Percentiles rank a stretch among this genome's conserved stretches.
phyloP scores from a whole-genome alignment of 2,329 filamentous ascomycete genomes.

The Ramichloridium luteum region DNA sequence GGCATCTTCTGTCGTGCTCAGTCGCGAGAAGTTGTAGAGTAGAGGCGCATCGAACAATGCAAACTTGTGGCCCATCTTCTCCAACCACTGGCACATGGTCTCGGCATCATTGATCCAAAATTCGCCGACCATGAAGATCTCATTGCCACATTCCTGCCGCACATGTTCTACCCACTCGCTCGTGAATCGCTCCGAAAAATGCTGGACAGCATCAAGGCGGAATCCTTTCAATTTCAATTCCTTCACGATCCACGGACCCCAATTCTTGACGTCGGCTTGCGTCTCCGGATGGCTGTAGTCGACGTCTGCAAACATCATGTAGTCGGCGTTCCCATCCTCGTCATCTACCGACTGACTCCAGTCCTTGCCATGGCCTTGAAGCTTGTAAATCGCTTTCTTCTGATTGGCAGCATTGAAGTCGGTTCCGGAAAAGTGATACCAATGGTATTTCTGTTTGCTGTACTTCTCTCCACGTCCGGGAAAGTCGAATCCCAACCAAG shows the following conservation, averaged over 20 bases:
- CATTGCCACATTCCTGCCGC: conserved; percentile 23
- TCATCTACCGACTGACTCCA: conserved; percentile 51
- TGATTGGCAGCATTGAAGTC: conserved; percentile 48
- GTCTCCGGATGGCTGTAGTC: conserved; percentile 55
- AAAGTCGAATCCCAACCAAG: conserved; percentile 56
- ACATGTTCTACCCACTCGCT: conserved; percentile 48
- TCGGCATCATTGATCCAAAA: conserved; percentile 51
- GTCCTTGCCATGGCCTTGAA: conserved; percentile 38
- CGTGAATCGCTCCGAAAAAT: conserved; percentile 54
- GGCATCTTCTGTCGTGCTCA: conserved; percentile 38
- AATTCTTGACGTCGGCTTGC: conserved; percentile 49
- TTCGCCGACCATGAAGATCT: conserved; percentile 56
- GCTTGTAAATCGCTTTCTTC: conserved; percentile 51
- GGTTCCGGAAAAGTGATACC: conserved; percentile 54
- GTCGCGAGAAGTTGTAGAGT: conserved; percentile 49
- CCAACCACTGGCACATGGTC: conserved; percentile 42
- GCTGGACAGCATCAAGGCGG: conserved; percentile 59
- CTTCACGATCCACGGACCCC: conserved; percentile 54
- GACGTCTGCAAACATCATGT: conserved; percentile 59
- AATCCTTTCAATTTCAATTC: conserved; percentile 51
- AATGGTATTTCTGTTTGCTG: conserved; percentile 50
- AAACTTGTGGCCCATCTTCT: conserved; percentile 41
- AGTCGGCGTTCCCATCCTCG: conserved; percentile 53
- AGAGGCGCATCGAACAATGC: conserved; percentile 57
- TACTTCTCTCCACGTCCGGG: conserved; percentile 47